A percentile compares a stretch with the other conserved stretches of the same genome.
Conservation (phyloP, 1,139 yeast genomes). For the Geotrichum macrosporum region DNA sequence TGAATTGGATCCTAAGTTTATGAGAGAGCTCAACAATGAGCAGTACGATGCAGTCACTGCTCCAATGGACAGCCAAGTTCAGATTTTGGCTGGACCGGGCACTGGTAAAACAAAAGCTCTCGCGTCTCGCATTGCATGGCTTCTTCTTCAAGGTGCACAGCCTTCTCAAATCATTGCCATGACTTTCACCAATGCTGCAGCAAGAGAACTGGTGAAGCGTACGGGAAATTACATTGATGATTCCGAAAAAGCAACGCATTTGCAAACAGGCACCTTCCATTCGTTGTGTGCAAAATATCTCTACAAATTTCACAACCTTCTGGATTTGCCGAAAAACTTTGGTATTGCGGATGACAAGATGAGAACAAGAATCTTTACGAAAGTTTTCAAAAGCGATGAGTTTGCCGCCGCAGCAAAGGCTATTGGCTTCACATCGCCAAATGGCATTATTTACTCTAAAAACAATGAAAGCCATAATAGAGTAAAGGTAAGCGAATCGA, state of each 20-base stretch:
- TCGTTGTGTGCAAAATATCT: constrained; percentile 65
- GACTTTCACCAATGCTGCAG: constrained; percentile 88
- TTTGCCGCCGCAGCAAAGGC: neutral
- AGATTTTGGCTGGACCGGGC: constrained; percentile 91
- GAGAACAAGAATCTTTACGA: constrained; percentile 46
- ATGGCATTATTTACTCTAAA: neutral
- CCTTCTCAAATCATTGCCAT: constrained; percentile 72
- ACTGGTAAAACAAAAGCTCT: constrained; percentile 76
- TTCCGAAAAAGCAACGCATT: constrained; percentile 34
- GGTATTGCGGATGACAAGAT: constrained; percentile 66
- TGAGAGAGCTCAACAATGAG: constrained; percentile 46
- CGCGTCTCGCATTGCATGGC: constrained; percentile 69
- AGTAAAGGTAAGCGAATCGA: neutral
- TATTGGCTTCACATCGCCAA: neutral
- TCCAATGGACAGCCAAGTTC: constrained; percentile 52
- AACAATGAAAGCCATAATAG: neutral
- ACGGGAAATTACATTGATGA: constrained; percentile 34
- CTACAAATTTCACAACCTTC: constrained; percentile 53
- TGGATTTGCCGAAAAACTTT: constrained; percentile 42
- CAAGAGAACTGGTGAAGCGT: constrained; percentile 72
- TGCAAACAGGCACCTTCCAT: constrained; percentile 83
- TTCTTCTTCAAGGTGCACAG: constrained; percentile 48
- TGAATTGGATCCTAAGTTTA: constrained; percentile 1
- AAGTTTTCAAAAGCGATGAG: neutral
- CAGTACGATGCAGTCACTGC: constrained; percentile 62